Base-by-base conservation (phyloP, 2,329 filamentous ascomycete genomes). In the Bisporella sp. region DNA sequence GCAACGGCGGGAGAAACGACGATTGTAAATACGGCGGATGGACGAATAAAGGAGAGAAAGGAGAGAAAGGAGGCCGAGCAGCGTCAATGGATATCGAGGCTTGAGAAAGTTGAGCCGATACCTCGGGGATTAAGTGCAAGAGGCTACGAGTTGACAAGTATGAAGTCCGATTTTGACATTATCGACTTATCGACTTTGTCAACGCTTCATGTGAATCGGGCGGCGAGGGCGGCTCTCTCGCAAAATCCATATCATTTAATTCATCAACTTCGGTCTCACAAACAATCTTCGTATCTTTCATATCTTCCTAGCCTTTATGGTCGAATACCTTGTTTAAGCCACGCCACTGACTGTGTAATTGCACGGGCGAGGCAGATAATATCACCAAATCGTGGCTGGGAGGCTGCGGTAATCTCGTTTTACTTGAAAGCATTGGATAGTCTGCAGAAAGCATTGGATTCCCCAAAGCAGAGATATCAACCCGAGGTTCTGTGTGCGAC, bases 121-220 rank as follows among this genome's bases (percentile, higher is more conserved):
- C 52, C 55, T 13, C 35, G 47, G 1, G 53, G 46, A 13, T 46
- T 57, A 29, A 57, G 60, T 1, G 49, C 55, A 2, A 60, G 56
- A 35, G 59, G 57, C 28, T 65, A 62, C 40, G 59, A 64, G 46
- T 45, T 59, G 32, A 59, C 55, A 46, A 60, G 56, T 28, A 50
- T 60, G 11, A 54, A 54, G 41, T 54, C 54, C n/a, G 54, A 58
- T 35, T 59, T 63, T 40, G 54, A 63, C 45, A 55, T 63, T 11
- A 48, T 62, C 13, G 55, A 59, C 32, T 41, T 64, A n/a, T 63
- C 61, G 12, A 60, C 55, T 7, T 43, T 64, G n/a, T 58, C 62
- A 7, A 58, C 59, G 6, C 52, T 62, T 12, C 58, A 62, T 41
- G 52, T 60, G n/a, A 54, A 59, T n/a, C 61, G 59, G 29, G 54